Conservation (phyloP, 768 basidiomycete species). For the Rhizopogon vinicolor region DNA sequence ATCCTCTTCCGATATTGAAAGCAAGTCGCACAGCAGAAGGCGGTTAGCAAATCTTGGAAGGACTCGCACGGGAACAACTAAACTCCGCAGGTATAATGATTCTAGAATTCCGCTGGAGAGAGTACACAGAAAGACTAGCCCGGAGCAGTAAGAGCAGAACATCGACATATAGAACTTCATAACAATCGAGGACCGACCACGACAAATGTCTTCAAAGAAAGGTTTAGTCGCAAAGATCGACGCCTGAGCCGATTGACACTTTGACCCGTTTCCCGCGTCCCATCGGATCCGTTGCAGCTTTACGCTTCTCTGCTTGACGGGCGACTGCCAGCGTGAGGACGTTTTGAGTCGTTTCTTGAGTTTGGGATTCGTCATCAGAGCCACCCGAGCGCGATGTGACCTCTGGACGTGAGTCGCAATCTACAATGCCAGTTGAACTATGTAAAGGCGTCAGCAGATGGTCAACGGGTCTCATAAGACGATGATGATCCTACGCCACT, state of each 20-base stretch:
- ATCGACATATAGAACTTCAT: neutral
- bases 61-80: neutral
- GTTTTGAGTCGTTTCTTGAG: slow-evolving; percentile 36
- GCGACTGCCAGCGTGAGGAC: slow-evolving; percentile 8
- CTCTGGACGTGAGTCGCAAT: neutral
- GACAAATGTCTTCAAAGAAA: neutral
- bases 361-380: slow-evolving; percentile 27
- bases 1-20: too few species aligned
- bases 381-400: slow-evolving; percentile 1
- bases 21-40: too few species aligned
- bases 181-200: neutral
- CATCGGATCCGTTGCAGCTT: slow-evolving; percentile 14
- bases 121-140: neutral
- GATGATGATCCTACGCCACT: slow-evolving; percentile 2
- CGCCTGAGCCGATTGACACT: slow-evolving; percentile 61
- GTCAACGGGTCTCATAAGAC: neutral
- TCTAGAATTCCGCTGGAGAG: neutral
- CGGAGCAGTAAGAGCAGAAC: neutral
- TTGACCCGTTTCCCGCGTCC: slow-evolving; percentile 54
- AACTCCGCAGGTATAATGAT: neutral
- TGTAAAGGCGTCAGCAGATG: neutral
- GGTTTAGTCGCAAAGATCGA: slow-evolving; percentile 70
- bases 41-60: neutral
- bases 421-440: neutral
- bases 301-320: slow-evolving; percentile 29